These are phyloP conservation scores for Capsella rubella DNA, from an alignment of 441 rosid genomes.

Conservation along the genomic window DNA sequence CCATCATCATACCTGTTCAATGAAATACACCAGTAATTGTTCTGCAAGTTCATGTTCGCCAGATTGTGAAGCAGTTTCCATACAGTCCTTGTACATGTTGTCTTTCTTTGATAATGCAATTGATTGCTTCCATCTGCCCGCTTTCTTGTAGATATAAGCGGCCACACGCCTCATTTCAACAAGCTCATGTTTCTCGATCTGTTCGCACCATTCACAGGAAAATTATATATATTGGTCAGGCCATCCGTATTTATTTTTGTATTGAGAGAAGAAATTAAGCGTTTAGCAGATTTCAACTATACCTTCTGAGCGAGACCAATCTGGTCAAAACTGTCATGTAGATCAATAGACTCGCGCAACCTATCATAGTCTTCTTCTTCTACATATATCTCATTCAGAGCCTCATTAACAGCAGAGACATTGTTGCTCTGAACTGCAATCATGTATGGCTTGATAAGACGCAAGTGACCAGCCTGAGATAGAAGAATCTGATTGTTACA, in stretches of 20 bases:
- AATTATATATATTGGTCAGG: constrained; percentile 36
- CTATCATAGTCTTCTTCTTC: constrained; percentile 98
- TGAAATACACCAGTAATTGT: constrained; percentile 96
- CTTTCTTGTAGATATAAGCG: constrained; percentile 98
- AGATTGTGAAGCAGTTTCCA: constrained; percentile 99
- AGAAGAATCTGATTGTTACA: constrained; percentile 24
- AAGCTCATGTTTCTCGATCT: constrained; percentile 99
- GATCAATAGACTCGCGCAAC: constrained; percentile 89
- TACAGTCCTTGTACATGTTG: constrained; percentile 90
- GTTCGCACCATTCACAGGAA: constrained; percentile 41
- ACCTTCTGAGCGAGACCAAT: constrained; percentile 94
- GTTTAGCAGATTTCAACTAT: constrained; percentile 21
- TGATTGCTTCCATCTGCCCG: constrained; percentile 99
- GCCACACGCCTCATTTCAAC: constrained; percentile 99
- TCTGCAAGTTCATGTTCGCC: constrained; percentile 98
- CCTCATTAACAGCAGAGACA: constrained; percentile 95
- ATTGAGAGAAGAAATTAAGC: constrained; percentile 15
- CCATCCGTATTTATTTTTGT: background rate
- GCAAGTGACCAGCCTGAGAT: constrained; percentile 93
- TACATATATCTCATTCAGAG: constrained; percentile 86
- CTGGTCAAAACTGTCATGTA: constrained; percentile 90
- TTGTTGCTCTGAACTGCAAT: constrained; percentile 95
- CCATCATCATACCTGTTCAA: constrained; percentile 68
- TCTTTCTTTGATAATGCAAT: constrained; percentile 98
- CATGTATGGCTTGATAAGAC: constrained; percentile 98